A percentile compares a stretch with the other conserved stretches of the same genome.
These are phyloP conservation scores for Oxytropis ochrocephala DNA, from an alignment of 306 rosid species.

Conservation along the genomic window DNA sequence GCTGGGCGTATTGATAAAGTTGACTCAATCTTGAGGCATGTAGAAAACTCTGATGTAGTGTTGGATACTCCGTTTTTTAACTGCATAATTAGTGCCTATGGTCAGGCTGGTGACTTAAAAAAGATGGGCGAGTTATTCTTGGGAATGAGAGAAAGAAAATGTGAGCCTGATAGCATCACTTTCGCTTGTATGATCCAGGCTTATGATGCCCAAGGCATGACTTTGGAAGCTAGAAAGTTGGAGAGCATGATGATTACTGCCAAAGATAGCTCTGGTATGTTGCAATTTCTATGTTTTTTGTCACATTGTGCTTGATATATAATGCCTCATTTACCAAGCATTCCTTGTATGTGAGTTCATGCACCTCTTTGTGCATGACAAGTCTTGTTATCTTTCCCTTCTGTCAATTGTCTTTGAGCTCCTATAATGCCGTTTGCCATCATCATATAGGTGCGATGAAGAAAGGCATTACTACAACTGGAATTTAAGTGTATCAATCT, in stretches of 20 bases:
- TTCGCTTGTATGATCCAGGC: slow-evolving; percentile 67
- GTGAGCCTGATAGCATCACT: slow-evolving; percentile 63
- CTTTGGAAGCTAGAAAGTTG: slow-evolving; percentile 55
- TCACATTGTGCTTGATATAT: background rate
- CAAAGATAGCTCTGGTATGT: slow-evolving; percentile 36
- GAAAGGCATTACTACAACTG: background rate
- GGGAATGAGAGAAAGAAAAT: slow-evolving; percentile 62
- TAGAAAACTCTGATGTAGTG: slow-evolving; percentile 65
- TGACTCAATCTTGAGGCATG: slow-evolving; percentile 72
- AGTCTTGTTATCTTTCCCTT: background rate
- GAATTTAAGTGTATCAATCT: background rate
- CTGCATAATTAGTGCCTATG: slow-evolving; percentile 68
- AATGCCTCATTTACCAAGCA: background rate
- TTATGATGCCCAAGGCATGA: slow-evolving; percentile 60
- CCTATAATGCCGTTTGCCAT: background rate
- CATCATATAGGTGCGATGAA: background rate
- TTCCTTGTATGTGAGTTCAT: background rate
- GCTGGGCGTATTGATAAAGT: slow-evolving; percentile 50
- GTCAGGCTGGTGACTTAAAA: slow-evolving; percentile 54
- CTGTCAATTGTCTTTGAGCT: background rate
- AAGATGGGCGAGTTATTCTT: slow-evolving; percentile 58
- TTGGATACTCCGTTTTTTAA: slow-evolving; percentile 80
- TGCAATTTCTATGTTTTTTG: background rate
- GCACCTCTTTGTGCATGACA: background rate
- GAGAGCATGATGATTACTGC: slow-evolving; percentile 42